Evolutionary conservation across 805 yeast species (phyloP).

Genomic region (Sungouiozyma ichnusensis): DNA sequence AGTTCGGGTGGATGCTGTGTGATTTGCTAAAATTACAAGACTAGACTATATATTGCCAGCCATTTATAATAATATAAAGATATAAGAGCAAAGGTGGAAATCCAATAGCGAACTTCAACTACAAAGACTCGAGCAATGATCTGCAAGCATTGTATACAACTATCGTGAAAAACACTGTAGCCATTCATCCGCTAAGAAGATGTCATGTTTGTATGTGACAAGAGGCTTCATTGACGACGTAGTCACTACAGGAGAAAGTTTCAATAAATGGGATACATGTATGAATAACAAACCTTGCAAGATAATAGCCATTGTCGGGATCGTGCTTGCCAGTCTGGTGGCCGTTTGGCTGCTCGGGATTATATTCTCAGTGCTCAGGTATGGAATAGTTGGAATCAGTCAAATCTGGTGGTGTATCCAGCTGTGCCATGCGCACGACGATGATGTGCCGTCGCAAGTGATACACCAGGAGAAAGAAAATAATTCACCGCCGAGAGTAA

Average conservation of each 20-base stretch:
- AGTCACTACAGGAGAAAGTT: constrained; percentile 33
- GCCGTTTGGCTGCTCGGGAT: constrained; percentile 47
- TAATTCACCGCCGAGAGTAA: constrained; percentile 17
- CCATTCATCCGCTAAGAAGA: not conserved
- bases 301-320: constrained; percentile 64
- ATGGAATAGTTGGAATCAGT: constrained; percentile 43
- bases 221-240: constrained; percentile 18
- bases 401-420: constrained; percentile 44
- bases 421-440: constrained; percentile 1
- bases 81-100: not conserved
- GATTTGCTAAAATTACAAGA: not conserved
- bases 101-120: too few relatives aligned
- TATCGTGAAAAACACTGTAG: too few relatives aligned
- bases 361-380: constrained; percentile 44
- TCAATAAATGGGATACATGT: constrained; percentile 65
- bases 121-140: not conserved
- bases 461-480: constrained; percentile 1
- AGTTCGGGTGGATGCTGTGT: not conserved
- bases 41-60: not conserved
- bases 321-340: constrained; percentile 45
- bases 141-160: not conserved
- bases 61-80: not conserved
- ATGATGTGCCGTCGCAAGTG: not conserved
- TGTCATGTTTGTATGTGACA: constrained; percentile 7
- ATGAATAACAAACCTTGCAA: constrained; percentile 71